These are phyloP conservation scores for Kitagawia praeruptora DNA, from an alignment of 129 eudicot species.

Conservation along the genomic window DNA sequence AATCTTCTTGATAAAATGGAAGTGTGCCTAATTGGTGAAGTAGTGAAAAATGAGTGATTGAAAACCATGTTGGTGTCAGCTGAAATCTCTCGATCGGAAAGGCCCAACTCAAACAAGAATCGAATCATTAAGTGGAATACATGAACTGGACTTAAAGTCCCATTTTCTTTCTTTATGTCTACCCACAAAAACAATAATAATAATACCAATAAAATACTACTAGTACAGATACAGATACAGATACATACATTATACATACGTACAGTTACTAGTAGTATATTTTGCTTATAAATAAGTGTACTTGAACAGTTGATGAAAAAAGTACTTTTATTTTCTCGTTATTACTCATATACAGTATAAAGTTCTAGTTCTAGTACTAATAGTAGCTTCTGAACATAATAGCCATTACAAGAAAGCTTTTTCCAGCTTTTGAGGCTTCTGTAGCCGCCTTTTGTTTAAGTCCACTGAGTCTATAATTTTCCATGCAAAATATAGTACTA, in stretches of 20 bases:
- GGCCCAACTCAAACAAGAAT: constrained; percentile 13
- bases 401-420: constrained; percentile 10
- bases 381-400: constrained; percentile 10
- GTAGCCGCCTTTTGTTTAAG: constrained; percentile 29
- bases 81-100: constrained; percentile 17
- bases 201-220: not conserved
- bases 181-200: not conserved
- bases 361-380: not conserved
- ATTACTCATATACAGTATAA: constrained; percentile 2
- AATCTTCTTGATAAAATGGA: too few relatives aligned
- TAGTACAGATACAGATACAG: not conserved
- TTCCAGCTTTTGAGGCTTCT: constrained; percentile 28
- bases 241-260: not conserved
- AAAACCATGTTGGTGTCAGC: constrained; percentile 11
- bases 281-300: constrained; percentile 16
- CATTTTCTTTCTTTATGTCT: not conserved
- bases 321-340: not conserved
- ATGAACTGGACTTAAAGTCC: not conserved
- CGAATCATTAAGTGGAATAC: constrained; percentile 24
- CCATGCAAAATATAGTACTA: constrained; percentile 11
- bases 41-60: not conserved
- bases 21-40: not conserved
- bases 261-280: not conserved
- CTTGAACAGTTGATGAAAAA: constrained; percentile 22
- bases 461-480: not conserved